These are phyloP conservation scores for Trichoderma asperellum DNA, from an alignment of 2,329 filamentous ascomycete species.

Conservation along the genomic window DNA sequence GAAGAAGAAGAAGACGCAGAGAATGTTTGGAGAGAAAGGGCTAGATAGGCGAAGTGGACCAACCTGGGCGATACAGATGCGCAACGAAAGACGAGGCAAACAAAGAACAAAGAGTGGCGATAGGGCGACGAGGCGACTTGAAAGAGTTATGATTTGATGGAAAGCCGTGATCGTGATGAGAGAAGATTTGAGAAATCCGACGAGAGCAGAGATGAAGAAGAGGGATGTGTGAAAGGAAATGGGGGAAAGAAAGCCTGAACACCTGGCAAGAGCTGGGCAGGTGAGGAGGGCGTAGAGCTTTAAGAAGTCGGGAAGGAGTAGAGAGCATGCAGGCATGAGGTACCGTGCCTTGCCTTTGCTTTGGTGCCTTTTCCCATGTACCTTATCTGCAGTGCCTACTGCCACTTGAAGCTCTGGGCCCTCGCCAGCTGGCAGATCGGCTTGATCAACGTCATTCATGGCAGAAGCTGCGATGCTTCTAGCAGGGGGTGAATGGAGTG, in stretches of 20 bases:
- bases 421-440: conserved; percentile 24
- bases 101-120: conserved; percentile 34
- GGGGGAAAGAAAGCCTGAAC: background rate
- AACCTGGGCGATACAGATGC: conserved; percentile 33
- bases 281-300: conserved; percentile 11
- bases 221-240: background rate
- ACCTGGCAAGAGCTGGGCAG: conserved; percentile 1
- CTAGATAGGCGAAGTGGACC: conserved; percentile 24
- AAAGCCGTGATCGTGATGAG: conserved; percentile 21
- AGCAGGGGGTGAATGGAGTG: conserved; percentile 2
- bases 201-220: conserved; percentile 1
- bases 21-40: conserved; percentile 13
- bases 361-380: background rate
- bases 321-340: background rate
- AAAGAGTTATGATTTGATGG: conserved; percentile 13
- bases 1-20: conserved; percentile 10
- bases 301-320: conserved; percentile 17
- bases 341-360: background rate
- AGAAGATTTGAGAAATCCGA: background rate
- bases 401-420: background rate
- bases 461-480: conserved; percentile 9
- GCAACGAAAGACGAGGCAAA: conserved; percentile 35
- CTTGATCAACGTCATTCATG: conserved; percentile 14
- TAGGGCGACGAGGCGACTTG: conserved; percentile 22
- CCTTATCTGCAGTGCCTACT: conserved; percentile 4